Percentiles rank a stretch among this genome's conserved stretches.
phyloP scores from a whole-genome alignment of 768 basidiomycete genomes.

The Boletus speciosus region DNA sequence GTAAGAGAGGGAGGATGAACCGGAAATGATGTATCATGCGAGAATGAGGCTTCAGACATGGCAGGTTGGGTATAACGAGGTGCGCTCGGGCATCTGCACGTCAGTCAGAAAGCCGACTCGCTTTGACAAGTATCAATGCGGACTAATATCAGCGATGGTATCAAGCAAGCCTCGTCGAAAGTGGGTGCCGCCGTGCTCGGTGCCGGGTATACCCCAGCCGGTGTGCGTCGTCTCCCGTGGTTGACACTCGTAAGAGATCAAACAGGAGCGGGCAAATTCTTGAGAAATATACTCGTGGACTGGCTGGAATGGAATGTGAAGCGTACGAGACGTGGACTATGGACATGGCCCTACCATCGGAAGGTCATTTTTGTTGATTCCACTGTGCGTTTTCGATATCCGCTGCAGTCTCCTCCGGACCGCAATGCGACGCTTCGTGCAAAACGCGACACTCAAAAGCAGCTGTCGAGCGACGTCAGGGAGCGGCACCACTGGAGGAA shows the following conservation, averaged over 20 bases:
- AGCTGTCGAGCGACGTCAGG: slow-evolving; percentile 38
- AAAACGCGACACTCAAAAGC: slow-evolving; percentile 55
- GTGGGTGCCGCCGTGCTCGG: slow-evolving; percentile 54
- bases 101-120: slow-evolving; percentile 4
- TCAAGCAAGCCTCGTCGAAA: slow-evolving; percentile 70
- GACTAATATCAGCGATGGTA: slow-evolving; percentile 68
- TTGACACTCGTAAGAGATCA: slow-evolving; percentile 67
- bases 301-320: slow-evolving; percentile 36
- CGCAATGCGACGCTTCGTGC: slow-evolving; percentile 64
- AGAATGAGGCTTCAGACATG: slow-evolving; percentile 62
- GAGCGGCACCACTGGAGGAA: neutral
- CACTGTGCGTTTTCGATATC: slow-evolving; percentile 59
- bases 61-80: slow-evolving; percentile 69
- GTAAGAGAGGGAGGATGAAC: slow-evolving; percentile 62
- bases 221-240: slow-evolving; percentile 64
- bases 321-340: neutral
- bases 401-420: slow-evolving; percentile 61
- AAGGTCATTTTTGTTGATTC: slow-evolving; percentile 51
- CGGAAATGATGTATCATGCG: slow-evolving; percentile 82
- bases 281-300: slow-evolving; percentile 67
- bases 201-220: slow-evolving; percentile 75
- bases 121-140: slow-evolving; percentile 18
- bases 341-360: slow-evolving; percentile 47
- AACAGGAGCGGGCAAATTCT: slow-evolving; percentile 72
- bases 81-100: slow-evolving; percentile 63